Conservation (phyloP, 2,329 filamentous ascomycete species). For the Cercospora sp. region DNA sequence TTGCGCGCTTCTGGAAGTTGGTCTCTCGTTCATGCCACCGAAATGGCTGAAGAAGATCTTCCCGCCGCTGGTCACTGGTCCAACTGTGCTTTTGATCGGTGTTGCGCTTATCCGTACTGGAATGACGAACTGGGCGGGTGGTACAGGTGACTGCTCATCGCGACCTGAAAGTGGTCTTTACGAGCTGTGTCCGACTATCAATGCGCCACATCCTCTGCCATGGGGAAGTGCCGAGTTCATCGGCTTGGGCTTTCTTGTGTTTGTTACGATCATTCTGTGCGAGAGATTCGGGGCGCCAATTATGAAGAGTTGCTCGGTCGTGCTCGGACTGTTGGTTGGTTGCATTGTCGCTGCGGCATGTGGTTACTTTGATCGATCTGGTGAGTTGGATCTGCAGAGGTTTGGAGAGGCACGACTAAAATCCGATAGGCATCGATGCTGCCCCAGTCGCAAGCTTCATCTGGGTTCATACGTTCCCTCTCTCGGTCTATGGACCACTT, state of each 20-base stretch:
- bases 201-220: conserved; percentile 67
- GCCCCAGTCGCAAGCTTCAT: conserved; percentile 74
- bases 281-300: conserved; percentile 80
- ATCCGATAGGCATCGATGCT: conserved; percentile 66
- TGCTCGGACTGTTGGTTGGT: conserved; percentile 71
- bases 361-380: conserved; percentile 71
- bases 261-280: conserved; percentile 75
- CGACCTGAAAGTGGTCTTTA: conserved; percentile 55
- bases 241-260: conserved; percentile 77
- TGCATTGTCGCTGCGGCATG: conserved; percentile 77
- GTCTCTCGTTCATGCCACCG: conserved; percentile 73
- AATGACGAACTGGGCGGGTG: conserved; percentile 77
- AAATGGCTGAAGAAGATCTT: conserved; percentile 66
- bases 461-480: conserved; percentile 76
- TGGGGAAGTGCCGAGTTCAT: conserved; percentile 81
- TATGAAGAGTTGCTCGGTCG: conserved; percentile 78
- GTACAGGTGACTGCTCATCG: conserved; percentile 60
- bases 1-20: conserved; percentile 63
- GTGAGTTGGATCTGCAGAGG: neutral
- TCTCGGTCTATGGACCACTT: conserved; percentile 70
- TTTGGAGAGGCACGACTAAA: conserved; percentile 56
- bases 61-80: conserved; percentile 73
- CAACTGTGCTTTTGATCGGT: conserved; percentile 70
- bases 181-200: conserved; percentile 64
- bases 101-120: conserved; percentile 70